Evolutionary conservation across 306 rosid species (phyloP), one percentile per base, ranked within the genome.

Genomic region (Oemleria cerasiformis): DNA sequence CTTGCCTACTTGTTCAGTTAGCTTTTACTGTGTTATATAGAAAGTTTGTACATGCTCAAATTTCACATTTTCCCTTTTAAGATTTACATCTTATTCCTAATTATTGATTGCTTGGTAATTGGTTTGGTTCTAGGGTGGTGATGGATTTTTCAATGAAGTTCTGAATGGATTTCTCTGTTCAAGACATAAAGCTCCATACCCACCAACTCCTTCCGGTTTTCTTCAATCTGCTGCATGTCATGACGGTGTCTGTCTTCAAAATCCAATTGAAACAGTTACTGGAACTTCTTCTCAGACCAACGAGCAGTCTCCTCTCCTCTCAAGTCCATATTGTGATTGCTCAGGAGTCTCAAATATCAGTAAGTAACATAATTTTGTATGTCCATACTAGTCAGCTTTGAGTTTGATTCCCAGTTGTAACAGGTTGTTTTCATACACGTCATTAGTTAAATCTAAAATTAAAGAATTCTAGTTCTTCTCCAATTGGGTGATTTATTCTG

Each of bases 101-200:
- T 68, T 67, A 48, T 56, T 57, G 66, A 41, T 51, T 66, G 20
- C 42, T 73, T 86, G 73, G 77, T 75, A 76, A 75, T 76, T 59
- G 67, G 65, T 80, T 42, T 77, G 79, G 21, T 81, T 79, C 68
- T 88, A 91, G 98, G 98, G 98, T 64, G 98, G 98, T 80, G 98
- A 93, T 80, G 97, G 98, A 47, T 87, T 93, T 78, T 93, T 93
- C 91, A 93, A 93, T 75, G 98, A 93, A 88, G 89, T 93, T 86
- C 97, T 93, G 34, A 93, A 93, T 77, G 98, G 98, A 44, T 88
- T 91, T 83, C 97, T 93, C 78, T 81, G 86, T 70, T 84, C 96
- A 75, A 84, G 96, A 86, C 90, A 87, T 80, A 87, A 84, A 77
- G 84, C 96, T 73, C 85, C 92, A 38, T 77, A 78, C 63, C 98